Conservation (phyloP, 2,329 filamentous ascomycete species). For the Diaporthe ilicicola region DNA sequence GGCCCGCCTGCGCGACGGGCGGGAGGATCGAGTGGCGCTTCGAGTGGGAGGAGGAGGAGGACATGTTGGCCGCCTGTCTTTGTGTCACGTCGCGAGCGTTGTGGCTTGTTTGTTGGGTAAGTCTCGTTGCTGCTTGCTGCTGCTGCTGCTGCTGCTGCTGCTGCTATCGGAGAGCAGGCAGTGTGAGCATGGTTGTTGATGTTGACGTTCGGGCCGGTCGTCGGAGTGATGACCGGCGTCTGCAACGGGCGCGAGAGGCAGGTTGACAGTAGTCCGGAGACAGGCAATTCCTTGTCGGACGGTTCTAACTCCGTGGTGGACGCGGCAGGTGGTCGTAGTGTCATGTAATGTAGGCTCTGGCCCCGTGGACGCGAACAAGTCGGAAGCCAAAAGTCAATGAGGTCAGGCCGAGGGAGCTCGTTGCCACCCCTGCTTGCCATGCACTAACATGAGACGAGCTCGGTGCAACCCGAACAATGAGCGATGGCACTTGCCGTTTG, state of each 20-base stretch:
- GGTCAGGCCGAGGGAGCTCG: conserved; percentile 19
- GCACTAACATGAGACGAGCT: conserved; percentile 18
- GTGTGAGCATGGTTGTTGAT: background rate
- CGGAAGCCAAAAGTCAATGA: conserved; percentile 16
- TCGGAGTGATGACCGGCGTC: conserved; percentile 12
- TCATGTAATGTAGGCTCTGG: background rate
- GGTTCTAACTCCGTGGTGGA: background rate
- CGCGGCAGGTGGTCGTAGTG: background rate
- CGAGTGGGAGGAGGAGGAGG: conserved; percentile 50
- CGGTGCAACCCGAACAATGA: background rate
- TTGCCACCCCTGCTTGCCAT: conserved; percentile 13
- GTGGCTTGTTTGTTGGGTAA: no score
- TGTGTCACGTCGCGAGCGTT: background rate
- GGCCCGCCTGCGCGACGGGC: conserved; percentile 59
- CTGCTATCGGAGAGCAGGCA: background rate
- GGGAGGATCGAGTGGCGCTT: conserved; percentile 67
- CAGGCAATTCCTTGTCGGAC: background rate
- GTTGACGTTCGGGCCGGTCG: conserved; percentile 5
- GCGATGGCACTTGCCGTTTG: background rate
- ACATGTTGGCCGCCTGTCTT: background rate
- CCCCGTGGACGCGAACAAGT: background rate
- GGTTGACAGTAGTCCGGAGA: background rate
- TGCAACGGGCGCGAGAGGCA: background rate
- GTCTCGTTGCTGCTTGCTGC: background rate
- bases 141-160: background rate